Percentiles rank a stretch among this genome's conserved stretches.
Evolutionary conservation across 169 alveolate genomes (phyloP).

Genomic region (Theileria parva): DNA sequence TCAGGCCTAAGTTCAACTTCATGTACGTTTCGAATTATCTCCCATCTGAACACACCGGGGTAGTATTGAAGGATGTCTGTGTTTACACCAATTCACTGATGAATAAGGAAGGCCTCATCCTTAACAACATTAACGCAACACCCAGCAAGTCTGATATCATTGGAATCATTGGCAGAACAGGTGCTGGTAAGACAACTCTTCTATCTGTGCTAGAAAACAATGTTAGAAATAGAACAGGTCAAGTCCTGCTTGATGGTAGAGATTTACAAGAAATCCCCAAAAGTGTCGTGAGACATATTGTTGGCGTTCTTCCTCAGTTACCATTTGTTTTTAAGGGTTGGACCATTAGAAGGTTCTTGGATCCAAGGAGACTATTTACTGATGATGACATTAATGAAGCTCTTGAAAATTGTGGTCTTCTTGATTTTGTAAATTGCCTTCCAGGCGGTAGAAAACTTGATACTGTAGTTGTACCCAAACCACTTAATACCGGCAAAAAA

Average conservation of each 20-base stretch:
- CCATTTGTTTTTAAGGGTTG: slow-evolving; percentile 52
- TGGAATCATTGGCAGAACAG: slow-evolving; percentile 1
- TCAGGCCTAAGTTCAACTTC: background rate
- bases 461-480: background rate
- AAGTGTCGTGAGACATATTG: slow-evolving; percentile 3
- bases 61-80: slow-evolving; percentile 13
- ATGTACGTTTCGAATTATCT: background rate
- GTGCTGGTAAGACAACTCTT: slow-evolving; percentile 14
- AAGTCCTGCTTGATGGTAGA: background rate
- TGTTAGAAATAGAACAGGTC: background rate
- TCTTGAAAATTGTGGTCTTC: slow-evolving; percentile 44
- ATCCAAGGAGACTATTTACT: slow-evolving; percentile 41
- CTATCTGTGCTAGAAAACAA: slow-evolving; percentile 13
- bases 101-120: background rate
- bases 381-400: slow-evolving; percentile 45
- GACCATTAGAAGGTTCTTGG: slow-evolving; percentile 55
- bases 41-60: slow-evolving; percentile 14
- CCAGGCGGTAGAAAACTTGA: background rate
- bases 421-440: background rate
- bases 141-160: background rate
- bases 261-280: slow-evolving; percentile 36
- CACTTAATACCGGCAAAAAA: background rate
- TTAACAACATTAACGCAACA: background rate
- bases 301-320: slow-evolving; percentile 47
- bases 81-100: slow-evolving; percentile 7